phyloP scores from a whole-genome alignment of 2,329 filamentous ascomycete genomes.

The Cladosporium phlei region DNA sequence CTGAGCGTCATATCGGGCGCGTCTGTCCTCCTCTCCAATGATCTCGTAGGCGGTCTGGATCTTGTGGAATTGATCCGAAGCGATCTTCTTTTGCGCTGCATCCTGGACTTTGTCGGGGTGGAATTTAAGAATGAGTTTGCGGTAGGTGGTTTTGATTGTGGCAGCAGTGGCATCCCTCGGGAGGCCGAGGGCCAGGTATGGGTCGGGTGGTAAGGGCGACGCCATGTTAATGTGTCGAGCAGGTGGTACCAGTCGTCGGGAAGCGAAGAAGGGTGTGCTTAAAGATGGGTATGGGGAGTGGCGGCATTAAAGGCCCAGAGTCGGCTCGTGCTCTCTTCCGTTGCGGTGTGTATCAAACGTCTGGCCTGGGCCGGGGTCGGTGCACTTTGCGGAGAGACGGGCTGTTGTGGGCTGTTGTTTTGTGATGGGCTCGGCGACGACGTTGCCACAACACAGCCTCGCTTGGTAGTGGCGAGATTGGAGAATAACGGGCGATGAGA shows the following conservation, averaged over 20 bases:
- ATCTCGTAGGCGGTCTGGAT: conserved; percentile 92
- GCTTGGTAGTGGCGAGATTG: neutral
- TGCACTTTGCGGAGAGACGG: conserved; percentile 12
- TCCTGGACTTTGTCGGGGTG: conserved; percentile 67
- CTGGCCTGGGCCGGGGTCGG: conserved; percentile 5
- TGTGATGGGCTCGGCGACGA: conserved; percentile 9
- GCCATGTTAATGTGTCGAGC: conserved; percentile 8
- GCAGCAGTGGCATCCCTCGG: conserved; percentile 67
- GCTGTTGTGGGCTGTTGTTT: too few species aligned
- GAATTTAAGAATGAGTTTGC: conserved; percentile 80
- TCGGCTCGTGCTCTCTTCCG: conserved; percentile 8
- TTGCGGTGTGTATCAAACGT: conserved; percentile 12
- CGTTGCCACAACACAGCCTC: conserved; percentile 9
- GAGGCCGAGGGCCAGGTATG: conserved; percentile 75
- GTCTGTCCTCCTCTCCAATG: conserved; percentile 69
- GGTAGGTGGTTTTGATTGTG: conserved; percentile 84
- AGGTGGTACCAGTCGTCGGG: conserved; percentile 19
- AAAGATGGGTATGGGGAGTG: conserved; percentile 3
- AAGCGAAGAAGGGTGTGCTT: neutral
- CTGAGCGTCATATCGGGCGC: conserved; percentile 73
- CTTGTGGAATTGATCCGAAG: conserved; percentile 83
- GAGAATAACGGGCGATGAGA: too few species aligned
- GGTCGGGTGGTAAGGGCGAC: conserved; percentile 56
- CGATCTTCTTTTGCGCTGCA: conserved; percentile 67
- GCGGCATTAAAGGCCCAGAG: conserved; percentile 12